Conservation (phyloP, 2,329 filamentous ascomycete species). For the Clarireedia homoeocarpa region DNA sequence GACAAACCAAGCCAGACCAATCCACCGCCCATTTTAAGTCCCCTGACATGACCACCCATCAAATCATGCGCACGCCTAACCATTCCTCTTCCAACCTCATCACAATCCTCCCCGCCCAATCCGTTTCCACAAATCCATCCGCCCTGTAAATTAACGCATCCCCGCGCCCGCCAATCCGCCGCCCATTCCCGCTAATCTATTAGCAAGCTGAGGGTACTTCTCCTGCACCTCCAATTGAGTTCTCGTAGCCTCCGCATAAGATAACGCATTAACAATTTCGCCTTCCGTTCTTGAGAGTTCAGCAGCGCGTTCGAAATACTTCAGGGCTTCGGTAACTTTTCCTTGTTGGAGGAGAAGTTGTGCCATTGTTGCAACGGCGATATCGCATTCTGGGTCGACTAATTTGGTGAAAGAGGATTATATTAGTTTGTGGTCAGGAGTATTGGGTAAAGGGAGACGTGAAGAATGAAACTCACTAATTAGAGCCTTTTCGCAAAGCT, state of each 20-base stretch:
- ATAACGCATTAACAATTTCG: conserved; percentile 92
- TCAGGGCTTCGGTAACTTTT: conserved; percentile 89
- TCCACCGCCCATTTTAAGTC: too few species aligned
- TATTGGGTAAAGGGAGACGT: neutral
- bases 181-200: conserved; percentile 59
- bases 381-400: conserved; percentile 98
- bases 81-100: neutral
- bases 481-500: conserved; percentile 92
- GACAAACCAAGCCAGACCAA: neutral
- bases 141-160: conserved; percentile 20
- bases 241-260: conserved; percentile 92
- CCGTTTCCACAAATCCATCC: neutral
- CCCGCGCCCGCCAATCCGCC: conserved; percentile 24
- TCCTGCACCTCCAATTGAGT: conserved; percentile 91
- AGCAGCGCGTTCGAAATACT: conserved; percentile 94
- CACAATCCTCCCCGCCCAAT: neutral
- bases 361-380: conserved; percentile 97
- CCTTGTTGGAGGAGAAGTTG: conserved; percentile 96
- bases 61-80: neutral
- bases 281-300: conserved; percentile 90
- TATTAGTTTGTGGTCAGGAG: conserved; percentile 5
- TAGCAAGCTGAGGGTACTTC: conserved; percentile 74
- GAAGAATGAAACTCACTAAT: conserved; percentile 63
- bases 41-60: too few species aligned
- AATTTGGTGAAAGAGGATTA: conserved; percentile 1